Base-by-base conservation (phyloP, 306 rosid genomes). In the Begonia masoniana region DNA sequence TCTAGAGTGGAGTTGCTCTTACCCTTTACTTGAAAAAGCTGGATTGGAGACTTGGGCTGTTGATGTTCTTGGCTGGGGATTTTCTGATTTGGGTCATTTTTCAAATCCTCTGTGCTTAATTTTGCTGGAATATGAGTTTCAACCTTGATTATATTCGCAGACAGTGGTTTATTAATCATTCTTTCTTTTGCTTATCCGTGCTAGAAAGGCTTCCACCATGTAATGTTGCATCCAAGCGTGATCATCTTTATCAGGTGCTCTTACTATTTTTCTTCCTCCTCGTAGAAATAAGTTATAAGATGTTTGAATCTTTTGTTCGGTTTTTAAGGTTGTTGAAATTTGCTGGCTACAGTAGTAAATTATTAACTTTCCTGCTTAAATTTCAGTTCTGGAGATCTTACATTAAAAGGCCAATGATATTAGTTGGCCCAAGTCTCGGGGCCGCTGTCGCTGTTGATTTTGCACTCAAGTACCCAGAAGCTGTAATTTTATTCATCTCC, bases 21-120 rank as follows among this genome's bases (percentile, higher is more conserved):
- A 77, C 46, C 99, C 99, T n/a, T 63, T 91, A 69, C 86, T 83
- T 15, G 96, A 91, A 64, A 82, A 86, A 63, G 80, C 81, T 43
- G 94, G 94, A 42, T 60, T 81, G 35, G 99, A 91, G 71, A 77
- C 88, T 39, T 91, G 99, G 99, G 94, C 99, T 21, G 51, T 91
- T 43, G 99, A 91, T 72, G 78, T 86, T 67, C 96, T 91, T 55
- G 99, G 99, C 54, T 91, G 99, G 99, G 99, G 96, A 55, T 91
- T 91, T 83, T 83, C 82, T 65, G 81, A 86, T 73, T 79, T 86
- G 76, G 94, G 99, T 91, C 67, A 58, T 51, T 58, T 57, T 14
- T 51, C 55, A 3, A 42, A 41, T 41, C 15, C 14, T 10, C 19
- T 15, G 12, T 4, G 6, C 60, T 14, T 36, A 23, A 41, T 45